Base-by-base conservation (phyloP, 208 protist genomes). In the Trypanosoma mega region DNA sequence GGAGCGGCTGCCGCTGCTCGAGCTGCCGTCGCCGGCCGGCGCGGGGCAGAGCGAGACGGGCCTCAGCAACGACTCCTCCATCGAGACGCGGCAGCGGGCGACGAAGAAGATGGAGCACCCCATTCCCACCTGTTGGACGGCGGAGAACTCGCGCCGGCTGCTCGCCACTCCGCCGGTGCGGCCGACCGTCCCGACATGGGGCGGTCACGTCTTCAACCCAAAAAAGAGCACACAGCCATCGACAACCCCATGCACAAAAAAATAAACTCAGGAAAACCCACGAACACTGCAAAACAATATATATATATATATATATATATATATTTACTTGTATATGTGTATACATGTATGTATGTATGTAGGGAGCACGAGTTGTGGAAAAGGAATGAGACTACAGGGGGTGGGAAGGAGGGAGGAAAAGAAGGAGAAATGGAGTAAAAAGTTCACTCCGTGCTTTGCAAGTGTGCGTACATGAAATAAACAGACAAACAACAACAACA, bases 71-170 rank as follows among this genome's bases (percentile, higher is more conserved):
- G 48, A 55, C 43, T 65, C 59, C 20, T 56, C 86, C 8, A 74
- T 90, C 46, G 78, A 87, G 18, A 88, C 82, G 16, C 82, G 76
- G 11, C 82, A 91, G 63, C 75, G 82, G 4, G 82, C 82, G 23
- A 88, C 84, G 18, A 90, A 88, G 76, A 41, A 63, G 21, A 56
- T 66, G 14, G 52, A 65, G 26, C 60, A 4, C 1, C 39, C 51
- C 0, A 43, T 56, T 23, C 1, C 41, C 14, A 52, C 21, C 21
- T 67, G 60, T 34, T 68, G 54, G 60, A 27, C 44, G 26, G 26
- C 45, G 14, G 61, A 34, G 3, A 52, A 60, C 43, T 60, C 62
- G 20, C 36, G 51, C 2, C 47, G 55, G 43, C 55, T 63, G 8
- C 52, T 63, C 16, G 24, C 26, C 11, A 64, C 43, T 16, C 61